Conservation (phyloP, 768 basidiomycete species). For the Strobilomyces dryophilus region DNA sequence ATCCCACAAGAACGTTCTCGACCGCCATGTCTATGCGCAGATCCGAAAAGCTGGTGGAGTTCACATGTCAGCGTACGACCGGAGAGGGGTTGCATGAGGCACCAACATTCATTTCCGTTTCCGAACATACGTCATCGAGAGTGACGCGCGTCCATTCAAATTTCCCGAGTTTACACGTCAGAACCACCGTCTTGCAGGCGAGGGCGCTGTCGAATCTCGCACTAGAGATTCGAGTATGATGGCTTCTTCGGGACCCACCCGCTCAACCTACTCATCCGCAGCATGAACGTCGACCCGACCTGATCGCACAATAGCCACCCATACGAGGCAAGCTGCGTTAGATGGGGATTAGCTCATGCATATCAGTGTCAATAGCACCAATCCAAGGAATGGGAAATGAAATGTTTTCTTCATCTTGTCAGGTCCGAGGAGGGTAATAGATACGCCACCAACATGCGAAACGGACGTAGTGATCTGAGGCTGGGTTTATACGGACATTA, state of each 20-base stretch:
- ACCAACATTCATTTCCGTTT: constrained; percentile 12
- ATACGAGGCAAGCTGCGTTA: neutral
- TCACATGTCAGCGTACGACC: neutral
- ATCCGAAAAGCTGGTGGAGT: neutral
- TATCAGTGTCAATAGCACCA: neutral
- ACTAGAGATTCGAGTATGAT: neutral
- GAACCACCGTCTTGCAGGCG: neutral
- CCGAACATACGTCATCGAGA: neutral
- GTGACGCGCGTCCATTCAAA: neutral
- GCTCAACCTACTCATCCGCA: constrained; percentile 1
- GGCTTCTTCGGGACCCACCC: neutral
- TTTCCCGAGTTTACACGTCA: neutral
- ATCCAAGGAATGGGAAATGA: neutral
- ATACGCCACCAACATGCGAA: neutral
- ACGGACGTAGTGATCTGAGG: neutral
- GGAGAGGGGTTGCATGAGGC: neutral
- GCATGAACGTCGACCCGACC: neutral
- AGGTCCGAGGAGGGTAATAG: neutral
- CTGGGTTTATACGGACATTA: too few species aligned
- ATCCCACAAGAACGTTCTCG: neutral
- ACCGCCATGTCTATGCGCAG: neutral
- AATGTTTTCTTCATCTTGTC: neutral
- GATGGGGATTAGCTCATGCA: neutral
- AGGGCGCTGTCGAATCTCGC: neutral
- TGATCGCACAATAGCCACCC: neutral